These are phyloP conservation scores for Monilinia polystroma DNA, from an alignment of 2,329 filamentous ascomycete species.

Conservation along the genomic window DNA sequence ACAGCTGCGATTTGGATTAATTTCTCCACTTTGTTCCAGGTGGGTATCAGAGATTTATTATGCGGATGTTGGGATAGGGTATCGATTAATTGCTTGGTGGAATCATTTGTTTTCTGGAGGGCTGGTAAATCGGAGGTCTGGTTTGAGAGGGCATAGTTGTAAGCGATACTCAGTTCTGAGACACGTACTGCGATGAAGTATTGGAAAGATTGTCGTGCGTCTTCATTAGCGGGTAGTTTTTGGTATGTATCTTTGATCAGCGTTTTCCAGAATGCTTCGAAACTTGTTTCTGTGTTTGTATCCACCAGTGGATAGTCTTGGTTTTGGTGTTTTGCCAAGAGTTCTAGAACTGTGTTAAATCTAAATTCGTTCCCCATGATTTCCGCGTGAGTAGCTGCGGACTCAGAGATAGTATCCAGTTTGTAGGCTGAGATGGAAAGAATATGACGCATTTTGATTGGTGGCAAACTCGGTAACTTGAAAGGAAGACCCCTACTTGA, in stretches of 20 bases:
- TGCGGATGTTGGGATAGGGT: neutral
- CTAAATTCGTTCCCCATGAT: constrained; percentile 20
- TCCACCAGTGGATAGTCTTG: neutral
- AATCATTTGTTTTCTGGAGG: neutral
- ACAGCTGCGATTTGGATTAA: constrained; percentile 2
- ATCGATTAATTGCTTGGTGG: neutral
- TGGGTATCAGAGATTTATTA: constrained; percentile 10
- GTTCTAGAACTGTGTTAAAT: constrained; percentile 12
- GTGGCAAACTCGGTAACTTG: constrained; percentile 8
- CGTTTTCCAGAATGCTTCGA: constrained; percentile 27
- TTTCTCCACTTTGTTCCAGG: neutral
- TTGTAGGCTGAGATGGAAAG: constrained; percentile 10
- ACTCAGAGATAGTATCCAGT: constrained; percentile 9
- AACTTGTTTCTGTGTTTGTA: neutral
- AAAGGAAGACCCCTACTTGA: constrained; percentile 19
- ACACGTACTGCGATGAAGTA: constrained; percentile 18
- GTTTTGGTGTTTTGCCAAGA: neutral
- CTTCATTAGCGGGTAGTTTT: constrained; percentile 4
- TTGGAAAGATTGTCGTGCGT: constrained; percentile 11
- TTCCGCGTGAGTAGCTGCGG: constrained; percentile 7
- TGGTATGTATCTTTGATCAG: constrained; percentile 26
- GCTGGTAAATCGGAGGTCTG: neutral
- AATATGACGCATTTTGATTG: neutral
- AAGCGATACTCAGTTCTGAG: constrained; percentile 10
- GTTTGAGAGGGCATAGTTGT: neutral